Percentiles rank a stretch among this genome's conserved stretches.
Conservation (phyloP, 306 rosid species). For the Abrus pulchellus region DNA sequence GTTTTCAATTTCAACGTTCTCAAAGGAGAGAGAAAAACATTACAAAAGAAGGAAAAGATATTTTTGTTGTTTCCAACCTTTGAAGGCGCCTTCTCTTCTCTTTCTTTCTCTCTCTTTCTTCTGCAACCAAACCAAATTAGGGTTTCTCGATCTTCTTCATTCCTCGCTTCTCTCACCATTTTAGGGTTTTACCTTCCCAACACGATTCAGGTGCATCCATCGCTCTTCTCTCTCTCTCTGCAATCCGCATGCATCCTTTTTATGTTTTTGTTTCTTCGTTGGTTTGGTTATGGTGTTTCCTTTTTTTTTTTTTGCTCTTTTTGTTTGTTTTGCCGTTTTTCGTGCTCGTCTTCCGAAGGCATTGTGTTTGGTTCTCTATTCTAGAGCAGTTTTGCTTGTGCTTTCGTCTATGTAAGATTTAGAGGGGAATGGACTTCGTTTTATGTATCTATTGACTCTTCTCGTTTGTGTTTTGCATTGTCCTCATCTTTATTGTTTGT, state of each 20-base stretch:
- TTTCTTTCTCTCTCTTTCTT: conserved; percentile 40
- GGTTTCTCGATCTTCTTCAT: conserved; percentile 68
- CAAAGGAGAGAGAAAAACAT: conserved; percentile 1
- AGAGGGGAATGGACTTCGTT: conserved; percentile 1
- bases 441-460: not conserved
- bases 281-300: not conserved
- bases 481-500: not conserved
- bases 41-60: conserved; percentile 44
- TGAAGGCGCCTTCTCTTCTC: conserved; percentile 51
- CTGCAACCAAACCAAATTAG: conserved; percentile 52
- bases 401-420: conserved; percentile 26
- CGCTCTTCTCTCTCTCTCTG: not conserved
- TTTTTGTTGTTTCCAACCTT: conserved; percentile 57
- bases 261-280: not conserved
- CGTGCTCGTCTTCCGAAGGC: not conserved
- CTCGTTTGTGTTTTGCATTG: conserved; percentile 13
- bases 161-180: conserved; percentile 47
- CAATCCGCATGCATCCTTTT: not conserved
- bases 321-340: not conserved
- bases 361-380: conserved; percentile 24
- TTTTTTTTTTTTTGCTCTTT: too few species aligned
- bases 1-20: not conserved
- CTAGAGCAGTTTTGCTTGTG: conserved; percentile 20
- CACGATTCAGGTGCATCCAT: conserved; percentile 11
- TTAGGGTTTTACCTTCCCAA: conserved; percentile 39